Conservation (phyloP, 2,329 filamentous ascomycete species). For the Exophiala sp. region DNA sequence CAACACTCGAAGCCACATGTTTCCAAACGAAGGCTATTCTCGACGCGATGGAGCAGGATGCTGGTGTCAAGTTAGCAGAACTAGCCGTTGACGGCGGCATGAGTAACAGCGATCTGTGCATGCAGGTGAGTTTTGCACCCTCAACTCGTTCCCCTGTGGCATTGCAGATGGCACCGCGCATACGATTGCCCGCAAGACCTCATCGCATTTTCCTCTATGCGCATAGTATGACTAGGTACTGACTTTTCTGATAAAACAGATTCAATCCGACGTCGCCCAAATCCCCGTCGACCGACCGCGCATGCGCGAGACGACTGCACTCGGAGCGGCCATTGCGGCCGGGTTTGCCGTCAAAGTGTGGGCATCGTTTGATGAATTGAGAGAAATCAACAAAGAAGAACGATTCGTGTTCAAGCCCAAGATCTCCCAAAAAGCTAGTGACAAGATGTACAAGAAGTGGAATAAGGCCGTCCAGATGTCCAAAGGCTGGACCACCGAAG, state of each 20-base stretch:
- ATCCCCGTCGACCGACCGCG: constrained; percentile 73
- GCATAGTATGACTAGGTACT: no score
- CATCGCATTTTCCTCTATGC: no score
- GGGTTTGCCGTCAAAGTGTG: constrained; percentile 75
- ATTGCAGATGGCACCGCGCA: no score
- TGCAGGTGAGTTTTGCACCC: constrained; percentile 49
- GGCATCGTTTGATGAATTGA: constrained; percentile 67
- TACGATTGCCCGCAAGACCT: no score
- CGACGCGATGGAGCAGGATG: constrained; percentile 75
- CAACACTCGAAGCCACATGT: constrained; percentile 75
- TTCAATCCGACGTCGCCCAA: constrained; percentile 77
- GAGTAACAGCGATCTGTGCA: constrained; percentile 70
- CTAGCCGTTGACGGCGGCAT: constrained; percentile 75
- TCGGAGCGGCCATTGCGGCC: constrained; percentile 82
- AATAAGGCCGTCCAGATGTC: constrained; percentile 72
- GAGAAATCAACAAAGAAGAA: constrained; percentile 64
- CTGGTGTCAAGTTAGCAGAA: constrained; percentile 61
- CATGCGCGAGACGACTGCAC: constrained; percentile 85
- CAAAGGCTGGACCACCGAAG: constrained; percentile 54
- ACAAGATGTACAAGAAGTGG: constrained; percentile 64
- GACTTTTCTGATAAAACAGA: constrained; percentile 7
- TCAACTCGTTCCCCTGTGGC: no score
- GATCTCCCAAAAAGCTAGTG: constrained; percentile 31
- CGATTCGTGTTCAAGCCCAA: constrained; percentile 63
- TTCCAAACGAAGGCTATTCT: constrained; percentile 79